Evolutionary conservation across 2,329 filamentous ascomycete species (phyloP), one percentile per base, ranked within the genome.

Genomic region (Talaromyces islandicus): DNA sequence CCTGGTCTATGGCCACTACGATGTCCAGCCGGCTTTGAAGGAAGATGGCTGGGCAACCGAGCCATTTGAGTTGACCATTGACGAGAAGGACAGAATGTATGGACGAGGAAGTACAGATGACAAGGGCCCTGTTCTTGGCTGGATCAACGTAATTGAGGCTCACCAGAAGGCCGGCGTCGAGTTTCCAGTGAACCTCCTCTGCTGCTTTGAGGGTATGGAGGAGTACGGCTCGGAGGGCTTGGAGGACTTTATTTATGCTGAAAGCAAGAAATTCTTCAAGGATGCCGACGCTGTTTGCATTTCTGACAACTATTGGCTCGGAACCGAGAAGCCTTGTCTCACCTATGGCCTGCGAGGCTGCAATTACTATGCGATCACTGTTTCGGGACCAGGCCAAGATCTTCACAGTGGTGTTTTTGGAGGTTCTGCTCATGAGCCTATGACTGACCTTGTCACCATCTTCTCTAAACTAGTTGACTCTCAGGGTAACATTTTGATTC

Each of bases 141-240:
- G 94, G 94, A 77, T 99, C 67, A 99, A 99, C 74, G 92, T 92
- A 67, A 97, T 99, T 66, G 92, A 99, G 79, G 92, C 94, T 48
- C 94, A 99, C 81, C 88, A 96, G 77, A 94, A 95, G 82, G 92
- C 92, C 38, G 91, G 91, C 60, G 82, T 97, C 52, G 93, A 97
- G 56, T 91, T 99, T 74, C 94, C 94, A 9, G 94, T 99, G 71
- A 99, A 99, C 80, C 83, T 99, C 66, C 85, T 99, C 65, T 97
- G 97, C 91, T 99, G 94, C 82, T 97, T 99, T 69, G 94, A 99
- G 82, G 94, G 94, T 54, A 99, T 99, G 94, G 94, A 99, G 80
- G 94, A 99, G 80, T 96, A 96, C 74, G 94, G 94, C 56, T 97
- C 92, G 0, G 93, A 97, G 74, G 94, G 94, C 41, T 83, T 99